Base-by-base conservation (phyloP, 2,329 filamentous ascomycete genomes). In the Cytospora mali region DNA sequence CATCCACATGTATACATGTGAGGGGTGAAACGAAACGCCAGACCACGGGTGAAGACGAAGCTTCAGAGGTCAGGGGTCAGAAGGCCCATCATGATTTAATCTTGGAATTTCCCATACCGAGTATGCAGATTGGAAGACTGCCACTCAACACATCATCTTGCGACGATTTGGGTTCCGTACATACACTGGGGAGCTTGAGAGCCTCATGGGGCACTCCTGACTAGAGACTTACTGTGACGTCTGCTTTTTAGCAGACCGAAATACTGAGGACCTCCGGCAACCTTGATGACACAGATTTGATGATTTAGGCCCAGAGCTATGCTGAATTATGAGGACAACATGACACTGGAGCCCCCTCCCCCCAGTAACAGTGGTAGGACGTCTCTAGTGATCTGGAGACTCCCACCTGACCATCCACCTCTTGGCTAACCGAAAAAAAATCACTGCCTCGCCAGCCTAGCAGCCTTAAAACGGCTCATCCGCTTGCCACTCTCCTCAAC, bases 401-500 rank as follows among this genome's bases (percentile, higher is more conserved):
- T 42, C 39, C 39, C 21, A 21, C 39, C 39, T 42, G 7, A 21
- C 39, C 18, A 42, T 21, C n/a, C 6, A 10, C 21, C 39, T 10
- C 39, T 2, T 42, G 18, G 11, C 33, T 14, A 31, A 31, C 39
- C 39, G 16, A 42, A 5, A 42, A 21, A 6, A 6, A 7, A 2
- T 52, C 58, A 86, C 64, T 81, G 77, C 71, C 75, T 81, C 29
- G 82, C 82, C 61, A 92, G 75, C 66, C 87, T 82, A 2, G 89
- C 89, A 55, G 89, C 88, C 77, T 87, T 91, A 77, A 93, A 93
- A 65, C 87, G 84, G 77, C 89, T 92, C 67, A 92, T 75, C 69
- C 83, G 85, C 74, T 83, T 84, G 55, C 81, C 81, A 1, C 83
- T 84, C 51, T 87, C 86, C 55, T 88, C 84, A 28, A 84, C 81